Conservation (phyloP, 2,329 filamentous ascomycete species). For the Tricladium varicosporioides region DNA sequence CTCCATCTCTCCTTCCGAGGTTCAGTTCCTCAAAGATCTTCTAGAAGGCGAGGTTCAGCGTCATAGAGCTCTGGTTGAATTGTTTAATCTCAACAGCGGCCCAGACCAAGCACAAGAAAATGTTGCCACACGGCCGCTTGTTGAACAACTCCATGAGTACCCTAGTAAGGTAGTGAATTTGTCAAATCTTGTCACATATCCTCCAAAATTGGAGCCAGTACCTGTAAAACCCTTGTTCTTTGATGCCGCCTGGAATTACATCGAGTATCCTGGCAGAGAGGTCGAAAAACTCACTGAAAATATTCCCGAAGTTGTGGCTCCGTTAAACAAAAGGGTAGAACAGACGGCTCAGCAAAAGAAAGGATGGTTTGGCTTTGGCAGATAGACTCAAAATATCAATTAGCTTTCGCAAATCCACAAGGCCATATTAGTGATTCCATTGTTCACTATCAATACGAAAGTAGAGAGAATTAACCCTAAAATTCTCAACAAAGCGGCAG, state of each 20-base stretch:
- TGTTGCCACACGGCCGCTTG: conserved; percentile 53
- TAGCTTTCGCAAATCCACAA: too few relatives aligned
- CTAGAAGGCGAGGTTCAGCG: conserved; percentile 73
- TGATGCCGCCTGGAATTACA: conserved; percentile 97
- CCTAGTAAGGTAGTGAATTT: conserved; percentile 68
- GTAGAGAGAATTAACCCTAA: too few relatives aligned
- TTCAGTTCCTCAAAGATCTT: conserved; percentile 56
- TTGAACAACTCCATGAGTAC: conserved; percentile 75
- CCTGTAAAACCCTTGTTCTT: conserved; percentile 95
- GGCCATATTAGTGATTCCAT: too few relatives aligned
- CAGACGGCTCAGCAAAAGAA: conserved; percentile 55
- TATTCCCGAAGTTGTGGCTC: conserved; percentile 19
- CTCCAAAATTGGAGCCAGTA: conserved; percentile 76
- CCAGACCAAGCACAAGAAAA: conserved; percentile 25
- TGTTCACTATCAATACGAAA: too few relatives aligned
- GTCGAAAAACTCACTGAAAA: conserved; percentile 31
- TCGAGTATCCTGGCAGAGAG: conserved; percentile 75
- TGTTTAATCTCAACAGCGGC: conserved; percentile 61
- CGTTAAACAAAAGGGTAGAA: conserved; percentile 34
- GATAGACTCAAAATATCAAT: conserved; percentile 17
- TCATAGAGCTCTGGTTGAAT: conserved; percentile 80
- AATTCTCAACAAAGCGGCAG: too few relatives aligned
- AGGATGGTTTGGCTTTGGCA: conserved; percentile 73
- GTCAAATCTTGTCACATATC: conserved; percentile 79
- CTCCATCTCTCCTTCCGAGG: conserved; percentile 59